Base-by-base conservation (phyloP, 139 green algal species). In the Medakamo hakoo region DNA sequence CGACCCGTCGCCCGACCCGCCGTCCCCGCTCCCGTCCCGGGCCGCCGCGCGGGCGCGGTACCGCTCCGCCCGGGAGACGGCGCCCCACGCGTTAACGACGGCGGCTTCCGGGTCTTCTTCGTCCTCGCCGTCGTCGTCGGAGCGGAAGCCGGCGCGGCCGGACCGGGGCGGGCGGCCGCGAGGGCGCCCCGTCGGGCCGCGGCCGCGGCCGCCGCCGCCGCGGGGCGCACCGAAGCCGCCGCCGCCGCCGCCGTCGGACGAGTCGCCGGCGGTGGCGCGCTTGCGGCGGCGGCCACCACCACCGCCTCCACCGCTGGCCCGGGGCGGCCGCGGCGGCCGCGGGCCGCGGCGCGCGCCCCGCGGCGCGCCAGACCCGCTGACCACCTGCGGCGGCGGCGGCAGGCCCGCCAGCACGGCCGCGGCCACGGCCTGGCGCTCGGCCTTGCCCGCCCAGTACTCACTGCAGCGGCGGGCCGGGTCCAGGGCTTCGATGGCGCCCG, bases 371-470 rank as follows among this genome's bases (percentile, higher is more conserved):
- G 9, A 9, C 23, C 59, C 40, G n/a, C n/a, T n/a, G n/a, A n/a
- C n/a, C n/a, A n/a, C n/a, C n/a, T n/a, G n/a, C 3, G 62, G n/a
- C 30, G 57, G 52, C 9, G 30, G 57, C 3, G 75, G 66, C 52
- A 78, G 67, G 21, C 74, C 71, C 21, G 74, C 79, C 3, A 63
- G 71, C 3, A 68, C 71, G 3, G 70, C 67, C 21, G 74, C 79
- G 2, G 65, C 73, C 3, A 68, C 71, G 3, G 70, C 67, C 57
- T 76, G 31, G 5, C 81, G 68, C n/a, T 84, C 70, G 21, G 49
- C 63, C 66, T 85, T 85, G 30, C 81, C 78, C 25, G 52, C 28
- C 76, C 88, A 96, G 78, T 95, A 96, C 31, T 79, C 68, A 3
- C 30, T 31, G 67, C 82, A 90, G 56, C 64, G 27, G 30, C 74